Evolutionary conservation across 306 rosid species (phyloP).

Genomic region (Sophora flavescens): DNA sequence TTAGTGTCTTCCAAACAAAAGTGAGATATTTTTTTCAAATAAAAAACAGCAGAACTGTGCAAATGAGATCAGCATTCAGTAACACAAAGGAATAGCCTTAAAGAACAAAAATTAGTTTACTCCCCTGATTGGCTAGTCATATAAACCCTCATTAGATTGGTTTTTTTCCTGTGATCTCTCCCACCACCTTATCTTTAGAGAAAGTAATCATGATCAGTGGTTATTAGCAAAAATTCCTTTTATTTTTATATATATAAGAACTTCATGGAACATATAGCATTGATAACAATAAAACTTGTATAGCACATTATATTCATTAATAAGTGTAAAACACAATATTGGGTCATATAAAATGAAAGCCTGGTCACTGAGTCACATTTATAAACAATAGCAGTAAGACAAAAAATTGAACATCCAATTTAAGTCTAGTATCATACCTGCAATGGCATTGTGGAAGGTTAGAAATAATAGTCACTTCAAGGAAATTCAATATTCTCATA

Average conservation of each 20-base stretch:
- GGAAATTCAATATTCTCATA: constrained; percentile 17
- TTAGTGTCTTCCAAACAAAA: neutral
- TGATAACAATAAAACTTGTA: neutral
- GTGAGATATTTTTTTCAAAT: neutral
- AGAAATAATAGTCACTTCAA: neutral
- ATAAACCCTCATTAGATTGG: neutral
- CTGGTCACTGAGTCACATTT: neutral
- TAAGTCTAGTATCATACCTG: neutral
- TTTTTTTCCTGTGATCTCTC: neutral
- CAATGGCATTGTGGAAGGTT: neutral
- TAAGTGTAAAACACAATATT: neutral
- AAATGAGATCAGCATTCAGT: neutral
- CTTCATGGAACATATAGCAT: neutral
- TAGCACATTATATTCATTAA: constrained; percentile 1
- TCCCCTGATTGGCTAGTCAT: neutral
- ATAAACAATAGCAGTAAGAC: neutral
- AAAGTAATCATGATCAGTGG: neutral
- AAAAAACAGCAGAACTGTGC: neutral
- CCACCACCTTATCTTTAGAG: neutral
- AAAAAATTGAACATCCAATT: neutral
- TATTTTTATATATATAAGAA: neutral
- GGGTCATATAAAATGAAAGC: constrained; percentile 4
- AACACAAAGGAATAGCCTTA: neutral
- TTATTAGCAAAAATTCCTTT: neutral
- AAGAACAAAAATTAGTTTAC: neutral